Percentiles rank a stretch among this genome's conserved stretches.
These are phyloP conservation scores for Mycena sp. DNA, from an alignment of 1,284 basidiomycete genomes.

Conservation along the genomic window DNA sequence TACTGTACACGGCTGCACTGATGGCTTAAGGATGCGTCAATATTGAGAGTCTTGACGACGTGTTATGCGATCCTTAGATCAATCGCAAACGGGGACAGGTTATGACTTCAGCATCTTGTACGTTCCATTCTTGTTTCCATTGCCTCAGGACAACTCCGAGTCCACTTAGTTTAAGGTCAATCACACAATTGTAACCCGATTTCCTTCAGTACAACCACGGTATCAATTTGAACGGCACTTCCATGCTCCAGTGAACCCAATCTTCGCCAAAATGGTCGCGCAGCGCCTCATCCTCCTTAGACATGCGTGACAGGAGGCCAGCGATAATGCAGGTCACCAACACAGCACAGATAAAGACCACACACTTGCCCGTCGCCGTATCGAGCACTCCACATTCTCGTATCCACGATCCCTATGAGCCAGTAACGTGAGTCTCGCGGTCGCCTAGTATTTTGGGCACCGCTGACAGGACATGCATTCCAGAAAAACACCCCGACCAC, in stretches of 20 bases:
- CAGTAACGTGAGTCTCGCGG: neutral
- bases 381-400: constrained; percentile 47
- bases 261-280: constrained; percentile 45
- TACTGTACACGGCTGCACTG: no score
- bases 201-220: constrained; percentile 42
- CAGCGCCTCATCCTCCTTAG: constrained; percentile 50
- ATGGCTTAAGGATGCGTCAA: no score
- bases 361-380: constrained; percentile 38
- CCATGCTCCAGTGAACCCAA: constrained; percentile 49
- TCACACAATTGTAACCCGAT: no score
- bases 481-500: constrained; percentile 43
- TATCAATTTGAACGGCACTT: constrained; percentile 50
- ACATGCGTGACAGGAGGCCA: constrained; percentile 49
- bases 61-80: no score
- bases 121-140: no score
- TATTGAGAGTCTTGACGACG: no score
- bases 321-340: constrained; percentile 41
- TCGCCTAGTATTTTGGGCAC: neutral
- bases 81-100: no score
- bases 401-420: constrained; percentile 50
- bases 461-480: constrained; percentile 45
- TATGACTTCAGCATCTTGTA: no score
- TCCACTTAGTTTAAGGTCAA: no score
- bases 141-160: no score
- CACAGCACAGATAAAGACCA: constrained; percentile 35